phyloP scores from a whole-genome alignment of 2,329 filamentous ascomycete species.

The Colletotrichum neosansevieriae region DNA sequence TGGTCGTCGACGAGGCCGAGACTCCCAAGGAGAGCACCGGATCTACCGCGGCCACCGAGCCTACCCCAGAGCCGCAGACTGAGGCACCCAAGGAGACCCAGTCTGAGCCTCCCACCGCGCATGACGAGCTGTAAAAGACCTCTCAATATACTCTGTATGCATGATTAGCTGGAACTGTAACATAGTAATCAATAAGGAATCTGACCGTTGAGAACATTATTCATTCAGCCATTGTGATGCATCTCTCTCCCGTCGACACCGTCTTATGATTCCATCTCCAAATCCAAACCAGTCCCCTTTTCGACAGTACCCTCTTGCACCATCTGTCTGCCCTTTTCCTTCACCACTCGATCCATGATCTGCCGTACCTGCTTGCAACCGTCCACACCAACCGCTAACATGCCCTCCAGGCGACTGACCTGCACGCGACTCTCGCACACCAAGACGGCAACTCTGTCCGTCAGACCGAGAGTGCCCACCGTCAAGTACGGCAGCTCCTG shows the following conservation, averaged over 20 bases:
- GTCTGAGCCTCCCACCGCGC: constrained; percentile 47
- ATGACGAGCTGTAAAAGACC: constrained; percentile 62
- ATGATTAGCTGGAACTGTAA: constrained; percentile 28
- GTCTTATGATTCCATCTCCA: constrained; percentile 61
- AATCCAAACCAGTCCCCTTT: constrained; percentile 60
- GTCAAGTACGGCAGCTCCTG: constrained; percentile 91
- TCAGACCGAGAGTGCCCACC: constrained; percentile 80
- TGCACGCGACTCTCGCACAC: constrained; percentile 93
- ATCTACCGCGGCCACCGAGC: constrained; percentile 37
- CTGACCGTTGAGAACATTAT: constrained; percentile 23
- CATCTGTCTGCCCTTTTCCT: constrained; percentile 75
- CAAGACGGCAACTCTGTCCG: constrained; percentile 81
- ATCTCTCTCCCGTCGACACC: constrained; percentile 30
- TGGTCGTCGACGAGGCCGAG: constrained; percentile 57
- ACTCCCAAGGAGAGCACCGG: constrained; percentile 20
- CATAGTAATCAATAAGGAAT: constrained; percentile 27
- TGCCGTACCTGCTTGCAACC: constrained; percentile 88
- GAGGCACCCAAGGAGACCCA: constrained; percentile 53
- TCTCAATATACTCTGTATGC: constrained; percentile 8
- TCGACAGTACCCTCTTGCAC: constrained; percentile 67
- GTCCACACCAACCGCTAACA: constrained; percentile 92
- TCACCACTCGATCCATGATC: constrained; percentile 84
- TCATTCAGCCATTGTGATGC: constrained; percentile 17
- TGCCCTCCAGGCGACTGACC: constrained; percentile 83
- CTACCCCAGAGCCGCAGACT: constrained; percentile 41